These are phyloP conservation scores for Platismatia glauca DNA, from an alignment of 495 filamentous ascomycete species.

Conservation along the genomic window DNA sequence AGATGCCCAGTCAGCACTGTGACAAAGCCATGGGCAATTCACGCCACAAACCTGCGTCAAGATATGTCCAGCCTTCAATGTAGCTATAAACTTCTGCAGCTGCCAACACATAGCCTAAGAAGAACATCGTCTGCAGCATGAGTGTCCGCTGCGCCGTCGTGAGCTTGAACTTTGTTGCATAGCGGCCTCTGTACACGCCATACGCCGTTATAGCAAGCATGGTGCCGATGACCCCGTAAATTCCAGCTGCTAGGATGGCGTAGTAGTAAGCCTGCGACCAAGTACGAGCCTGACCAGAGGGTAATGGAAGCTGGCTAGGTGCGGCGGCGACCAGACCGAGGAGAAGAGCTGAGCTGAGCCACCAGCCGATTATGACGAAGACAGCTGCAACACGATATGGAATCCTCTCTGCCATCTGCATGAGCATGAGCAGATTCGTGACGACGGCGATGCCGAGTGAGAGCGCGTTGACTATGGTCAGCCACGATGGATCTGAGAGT, in stretches of 20 bases:
- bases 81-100: not conserved
- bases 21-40: not conserved
- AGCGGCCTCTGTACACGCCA: not conserved
- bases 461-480: slow-evolving; percentile 3
- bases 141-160: not conserved
- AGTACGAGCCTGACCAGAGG: not conserved
- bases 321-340: not conserved
- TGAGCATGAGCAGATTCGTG: not conserved
- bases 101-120: not conserved
- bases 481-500: not conserved
- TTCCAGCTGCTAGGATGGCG: not conserved
- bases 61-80: not conserved
- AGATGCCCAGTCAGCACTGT: not conserved
- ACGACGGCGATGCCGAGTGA: slow-evolving; percentile 5
- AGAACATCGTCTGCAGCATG: not conserved
- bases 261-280: not conserved
- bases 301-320: not conserved
- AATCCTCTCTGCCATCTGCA: not conserved
- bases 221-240: not conserved
- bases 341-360: not conserved
- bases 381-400: not conserved
- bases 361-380: not conserved
- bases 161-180: not conserved
- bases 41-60: not conserved
- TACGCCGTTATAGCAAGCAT: not conserved